Conservation (phyloP, 2,329 filamentous ascomycete species). For the Penicillium sp. region DNA sequence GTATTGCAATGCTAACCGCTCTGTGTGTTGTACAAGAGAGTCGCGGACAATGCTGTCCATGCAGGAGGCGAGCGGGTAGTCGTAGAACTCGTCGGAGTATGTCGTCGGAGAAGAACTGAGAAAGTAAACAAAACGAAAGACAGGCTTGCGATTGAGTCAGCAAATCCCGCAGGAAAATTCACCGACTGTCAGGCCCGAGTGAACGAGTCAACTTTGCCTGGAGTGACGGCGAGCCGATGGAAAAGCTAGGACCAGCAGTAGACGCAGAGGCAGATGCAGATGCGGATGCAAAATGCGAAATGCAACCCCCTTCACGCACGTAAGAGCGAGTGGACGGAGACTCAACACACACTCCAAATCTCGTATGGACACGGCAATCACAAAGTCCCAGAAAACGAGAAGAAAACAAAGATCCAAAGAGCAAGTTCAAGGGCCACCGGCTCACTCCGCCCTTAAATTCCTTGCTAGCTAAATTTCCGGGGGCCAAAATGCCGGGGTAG, state of each 20-base stretch:
- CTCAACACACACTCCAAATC: background rate
- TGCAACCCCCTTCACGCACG: background rate
- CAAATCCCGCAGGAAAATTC: background rate
- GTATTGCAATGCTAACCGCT: background rate
- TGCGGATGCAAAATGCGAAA: background rate
- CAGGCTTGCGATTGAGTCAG: background rate
- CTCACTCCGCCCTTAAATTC: background rate
- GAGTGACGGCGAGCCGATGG: too few relatives aligned
- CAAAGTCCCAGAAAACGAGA: too few relatives aligned
- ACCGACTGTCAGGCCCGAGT: background rate
- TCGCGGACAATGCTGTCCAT: background rate
- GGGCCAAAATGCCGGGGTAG: constrained; percentile 12
- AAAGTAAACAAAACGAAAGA: background rate
- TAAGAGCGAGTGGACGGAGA: background rate
- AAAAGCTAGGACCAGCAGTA: too few relatives aligned
- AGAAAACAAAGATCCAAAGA: background rate
- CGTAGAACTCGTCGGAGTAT: background rate
- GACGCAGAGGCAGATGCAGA: too few relatives aligned
- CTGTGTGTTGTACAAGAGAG: background rate
- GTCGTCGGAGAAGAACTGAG: background rate
- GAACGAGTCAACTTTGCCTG: background rate
- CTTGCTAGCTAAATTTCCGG: background rate
- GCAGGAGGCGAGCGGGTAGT: background rate
- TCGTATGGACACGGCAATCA: background rate
- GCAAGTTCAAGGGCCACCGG: background rate